Conservation (phyloP, 2,329 filamentous ascomycete species). For the Alternaria tenuissima region DNA sequence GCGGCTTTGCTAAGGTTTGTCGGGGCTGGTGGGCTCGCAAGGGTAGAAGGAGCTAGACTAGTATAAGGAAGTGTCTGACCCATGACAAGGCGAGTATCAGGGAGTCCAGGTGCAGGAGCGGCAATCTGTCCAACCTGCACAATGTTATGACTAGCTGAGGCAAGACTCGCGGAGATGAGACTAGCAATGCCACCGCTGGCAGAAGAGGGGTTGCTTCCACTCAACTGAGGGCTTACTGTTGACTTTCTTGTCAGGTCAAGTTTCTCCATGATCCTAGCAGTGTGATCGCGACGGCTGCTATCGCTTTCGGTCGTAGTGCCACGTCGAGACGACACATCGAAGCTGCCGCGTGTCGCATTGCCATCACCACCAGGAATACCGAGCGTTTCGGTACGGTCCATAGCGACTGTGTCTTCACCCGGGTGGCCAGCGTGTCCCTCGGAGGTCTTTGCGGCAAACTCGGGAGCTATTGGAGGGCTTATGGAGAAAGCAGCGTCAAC, state of each 20-base stretch:
- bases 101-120: slow-evolving; percentile 46
- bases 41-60: slow-evolving; percentile 79
- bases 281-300: slow-evolving; percentile 77
- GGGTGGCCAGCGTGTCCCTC: slow-evolving; percentile 68
- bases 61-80: slow-evolving; percentile 62
- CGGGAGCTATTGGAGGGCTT: slow-evolving; percentile 83
- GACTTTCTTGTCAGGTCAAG: slow-evolving; percentile 87
- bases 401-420: slow-evolving; percentile 61
- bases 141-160: slow-evolving; percentile 77
- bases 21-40: slow-evolving; percentile 81
- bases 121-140: slow-evolving; percentile 69
- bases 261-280: slow-evolving; percentile 89
- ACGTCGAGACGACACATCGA: slow-evolving; percentile 68
- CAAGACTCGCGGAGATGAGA: slow-evolving; percentile 80
- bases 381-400: slow-evolving; percentile 72
- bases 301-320: slow-evolving; percentile 71
- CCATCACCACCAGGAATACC: slow-evolving; percentile 68
- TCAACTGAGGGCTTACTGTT: slow-evolving; percentile 62
- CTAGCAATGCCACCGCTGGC: slow-evolving; percentile 77
- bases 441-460: slow-evolving; percentile 83
- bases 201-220: slow-evolving; percentile 52
- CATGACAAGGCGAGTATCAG: slow-evolving; percentile 48
- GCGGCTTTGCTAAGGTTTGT: slow-evolving; percentile 89
- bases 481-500: slow-evolving; percentile 87
- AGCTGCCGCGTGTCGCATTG: slow-evolving; percentile 69